Evolutionary conservation across 192 early-diverging fungal species (phyloP), one percentile per base, ranked within the genome.

Genomic region (Backusella sp.): DNA sequence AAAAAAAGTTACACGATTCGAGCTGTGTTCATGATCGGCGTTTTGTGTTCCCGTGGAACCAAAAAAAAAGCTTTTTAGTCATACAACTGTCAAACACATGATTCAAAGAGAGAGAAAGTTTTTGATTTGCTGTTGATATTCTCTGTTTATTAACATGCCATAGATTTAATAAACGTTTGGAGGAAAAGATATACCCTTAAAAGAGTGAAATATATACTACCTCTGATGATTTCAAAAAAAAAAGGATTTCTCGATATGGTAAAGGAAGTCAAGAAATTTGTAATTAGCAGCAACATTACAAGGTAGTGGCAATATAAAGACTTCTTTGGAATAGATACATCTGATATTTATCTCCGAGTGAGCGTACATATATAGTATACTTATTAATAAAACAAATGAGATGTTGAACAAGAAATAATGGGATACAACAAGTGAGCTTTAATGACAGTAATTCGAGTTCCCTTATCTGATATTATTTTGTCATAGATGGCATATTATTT

Each of bases 1-100:
- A 62, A 28, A 62, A 62, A 62, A 0, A 1, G 23, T 62, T 9
- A 28, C 56, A 62, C 56, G 0, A 12, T 62, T 62, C 12, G 56
- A 62, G 56, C 56, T 62, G 56, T 62, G 56, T 62, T 62, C 21
- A 62, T 28, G 56, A 62, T 62, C 56, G 56, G 56, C 56, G 56
- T 62, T 62, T 62, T 28, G 56, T 62, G 23, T 62, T 26, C 26
- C 56, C 8, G 56, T 62, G 56, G 23, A 59, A 59, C 56, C 56
- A 59, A 59, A 49, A 59, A 59, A 59, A 26, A 23, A 26, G n/a
- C 1, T 59, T 59, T 59, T 59, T 59, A 3, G 56, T 28, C 56
- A 23, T 59, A 59, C 56, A 59, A 70, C 56, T 59, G 56, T 59
- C 23, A 59, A 59, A 59, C 56, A 59, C 3, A 32, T 59, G n/a